Percentiles rank a stretch among this genome's conserved stretches.
Conservation (phyloP, 495 filamentous ascomycete genomes). For the Neurospora sp. region DNA sequence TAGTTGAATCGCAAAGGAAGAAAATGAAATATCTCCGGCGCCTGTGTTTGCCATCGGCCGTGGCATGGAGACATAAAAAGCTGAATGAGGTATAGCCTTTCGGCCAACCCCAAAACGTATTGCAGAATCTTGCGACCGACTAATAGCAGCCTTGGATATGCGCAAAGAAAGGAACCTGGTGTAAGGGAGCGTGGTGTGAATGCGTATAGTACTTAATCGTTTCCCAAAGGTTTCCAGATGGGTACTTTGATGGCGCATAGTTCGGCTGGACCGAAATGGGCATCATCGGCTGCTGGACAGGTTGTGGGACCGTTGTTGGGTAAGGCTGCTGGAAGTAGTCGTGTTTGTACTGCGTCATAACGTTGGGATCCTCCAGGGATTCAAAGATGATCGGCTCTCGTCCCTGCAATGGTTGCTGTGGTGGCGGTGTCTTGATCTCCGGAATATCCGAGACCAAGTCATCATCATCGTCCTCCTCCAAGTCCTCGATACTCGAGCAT, state of each 20-base stretch:
- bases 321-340: conserved; percentile 32
- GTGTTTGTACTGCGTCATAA: conserved; percentile 25
- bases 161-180: conserved; percentile 36
- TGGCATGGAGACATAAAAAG: background rate
- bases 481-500: conserved; percentile 35
- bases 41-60: background rate
- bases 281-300: conserved; percentile 13
- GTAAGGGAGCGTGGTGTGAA: conserved; percentile 30
- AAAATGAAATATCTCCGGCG: background rate
- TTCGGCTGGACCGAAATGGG: conserved; percentile 15
- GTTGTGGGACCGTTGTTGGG: conserved; percentile 9
- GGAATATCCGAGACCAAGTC: conserved; percentile 31
- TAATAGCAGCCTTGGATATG: conserved; percentile 42
- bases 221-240: conserved; percentile 32
- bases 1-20: background rate
- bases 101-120: background rate
- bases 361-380: conserved; percentile 24
- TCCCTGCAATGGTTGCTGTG: conserved; percentile 15
- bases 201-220: conserved; percentile 29
- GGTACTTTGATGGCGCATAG: conserved; percentile 26
- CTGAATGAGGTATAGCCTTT: background rate
- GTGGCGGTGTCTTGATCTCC: conserved; percentile 32
- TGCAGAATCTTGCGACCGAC: background rate
- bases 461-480: conserved; percentile 27
- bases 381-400: conserved; percentile 28